Conservation (phyloP, 2,329 filamentous ascomycete species). For the Pseudogymnoascus sp. region DNA sequence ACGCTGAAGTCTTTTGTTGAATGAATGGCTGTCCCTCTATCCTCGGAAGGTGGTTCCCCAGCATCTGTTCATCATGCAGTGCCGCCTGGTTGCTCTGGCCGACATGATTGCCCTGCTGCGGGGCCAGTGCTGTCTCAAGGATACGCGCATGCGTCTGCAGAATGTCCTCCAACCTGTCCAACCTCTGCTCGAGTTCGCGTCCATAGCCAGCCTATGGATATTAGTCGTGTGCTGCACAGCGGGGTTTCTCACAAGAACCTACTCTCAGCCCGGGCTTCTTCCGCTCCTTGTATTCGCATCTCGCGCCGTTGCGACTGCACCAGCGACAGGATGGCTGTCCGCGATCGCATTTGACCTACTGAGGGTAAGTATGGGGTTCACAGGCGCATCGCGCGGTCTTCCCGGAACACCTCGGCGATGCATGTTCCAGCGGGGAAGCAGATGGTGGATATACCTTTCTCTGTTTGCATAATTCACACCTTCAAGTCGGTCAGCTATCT, state of each 20-base stretch:
- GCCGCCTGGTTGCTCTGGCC: conserved; percentile 48
- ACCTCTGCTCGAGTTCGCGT: conserved; percentile 61
- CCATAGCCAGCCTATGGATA: conserved; percentile 53
- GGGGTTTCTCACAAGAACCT: not conserved
- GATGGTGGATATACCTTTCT: conserved; percentile 54
- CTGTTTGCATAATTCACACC: conserved; percentile 72
- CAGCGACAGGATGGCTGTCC: conserved; percentile 63
- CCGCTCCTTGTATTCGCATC: conserved; percentile 60
- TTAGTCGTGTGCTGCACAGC: not conserved
- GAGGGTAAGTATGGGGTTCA: conserved; percentile 8
- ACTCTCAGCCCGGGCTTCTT: conserved; percentile 52
- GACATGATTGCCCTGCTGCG: conserved; percentile 29
- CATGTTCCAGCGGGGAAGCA: not conserved
- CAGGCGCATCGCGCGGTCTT: not conserved
- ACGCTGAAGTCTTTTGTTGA: conserved; percentile 50
- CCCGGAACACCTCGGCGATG: not conserved
- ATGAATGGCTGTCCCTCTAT: conserved; percentile 52
- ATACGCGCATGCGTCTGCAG: conserved; percentile 58
- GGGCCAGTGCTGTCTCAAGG: conserved; percentile 47
- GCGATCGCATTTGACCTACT: conserved; percentile 64
- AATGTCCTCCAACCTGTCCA: conserved; percentile 61
- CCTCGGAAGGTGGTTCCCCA: conserved; percentile 40
- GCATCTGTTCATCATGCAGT: conserved; percentile 39
- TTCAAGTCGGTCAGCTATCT: conserved; percentile 32
- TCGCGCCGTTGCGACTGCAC: conserved; percentile 54